Evolutionary conservation across 1,139 yeast genomes (phyloP).

Genomic region (Meyerozyma smithsonii): DNA sequence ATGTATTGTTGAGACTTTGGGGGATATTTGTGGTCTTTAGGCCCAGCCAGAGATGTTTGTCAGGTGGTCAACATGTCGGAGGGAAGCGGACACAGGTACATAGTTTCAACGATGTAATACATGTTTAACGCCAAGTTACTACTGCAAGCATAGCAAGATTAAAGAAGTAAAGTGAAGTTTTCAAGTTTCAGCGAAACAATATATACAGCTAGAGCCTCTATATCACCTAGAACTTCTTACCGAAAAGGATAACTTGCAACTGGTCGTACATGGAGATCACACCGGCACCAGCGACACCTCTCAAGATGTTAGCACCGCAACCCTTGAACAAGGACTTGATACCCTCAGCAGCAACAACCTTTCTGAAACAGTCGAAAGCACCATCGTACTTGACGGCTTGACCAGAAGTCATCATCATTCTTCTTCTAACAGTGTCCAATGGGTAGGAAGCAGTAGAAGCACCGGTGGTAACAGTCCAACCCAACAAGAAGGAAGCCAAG

Average conservation of each 20-base stretch:
- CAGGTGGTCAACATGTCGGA: slow-evolving; percentile 2
- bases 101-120: not conserved
- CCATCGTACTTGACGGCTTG: slow-evolving; percentile 74
- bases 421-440: slow-evolving; percentile 79
- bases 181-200: not conserved
- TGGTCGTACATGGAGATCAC: slow-evolving; percentile 78
- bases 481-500: slow-evolving; percentile 71
- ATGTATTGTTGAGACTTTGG: slow-evolving; percentile 1
- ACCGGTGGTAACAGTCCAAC: slow-evolving; percentile 77
- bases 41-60: not conserved
- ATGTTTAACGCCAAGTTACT: too few relatives aligned
- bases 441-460: slow-evolving; percentile 80
- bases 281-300: slow-evolving; percentile 90
- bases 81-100: slow-evolving; percentile 1
- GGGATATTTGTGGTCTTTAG: slow-evolving; percentile 1
- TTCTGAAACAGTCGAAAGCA: slow-evolving; percentile 67
- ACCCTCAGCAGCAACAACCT: slow-evolving; percentile 75
- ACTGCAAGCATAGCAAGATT: too few relatives aligned
- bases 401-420: slow-evolving; percentile 87
- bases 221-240: slow-evolving; percentile 51
- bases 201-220: slow-evolving; percentile 3
- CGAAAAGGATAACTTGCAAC: slow-evolving; percentile 67
- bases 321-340: slow-evolving; percentile 72
- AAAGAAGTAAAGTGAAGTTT: not conserved
- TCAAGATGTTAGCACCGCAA: slow-evolving; percentile 82